Percentiles rank a stretch among this genome's conserved stretches.
Evolutionary conservation across 192 early-diverging fungal species (phyloP).

Genomic region (Coemansia sp.): DNA sequence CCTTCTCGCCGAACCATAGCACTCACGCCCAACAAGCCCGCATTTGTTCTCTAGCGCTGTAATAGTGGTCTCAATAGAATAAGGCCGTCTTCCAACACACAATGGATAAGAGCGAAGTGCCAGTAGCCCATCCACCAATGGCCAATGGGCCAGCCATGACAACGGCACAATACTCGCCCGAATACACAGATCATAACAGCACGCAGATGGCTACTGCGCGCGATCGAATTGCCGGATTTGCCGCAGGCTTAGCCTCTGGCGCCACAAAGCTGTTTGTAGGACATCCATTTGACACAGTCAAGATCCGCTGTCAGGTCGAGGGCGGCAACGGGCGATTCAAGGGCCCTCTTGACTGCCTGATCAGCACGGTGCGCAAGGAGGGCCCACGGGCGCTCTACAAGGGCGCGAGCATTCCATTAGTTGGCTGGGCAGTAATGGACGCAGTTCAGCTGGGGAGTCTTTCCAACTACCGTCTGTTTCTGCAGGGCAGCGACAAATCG

Average conservation of each 20-base stretch:
- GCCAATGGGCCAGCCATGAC: conserved; percentile 1
- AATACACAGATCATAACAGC: not conserved
- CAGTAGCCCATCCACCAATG: conserved; percentile 5
- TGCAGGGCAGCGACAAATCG: conserved; percentile 64
- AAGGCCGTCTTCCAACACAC: not conserved
- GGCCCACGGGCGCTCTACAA: conserved; percentile 83
- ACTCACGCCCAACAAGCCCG: not conserved
- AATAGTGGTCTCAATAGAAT: not conserved
- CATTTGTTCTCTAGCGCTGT: too few species aligned
- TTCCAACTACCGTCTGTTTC: conserved; percentile 73
- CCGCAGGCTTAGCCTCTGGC: conserved; percentile 71
- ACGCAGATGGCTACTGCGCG: conserved; percentile 46
- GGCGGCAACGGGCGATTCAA: conserved; percentile 67
- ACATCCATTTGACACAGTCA: conserved; percentile 84
- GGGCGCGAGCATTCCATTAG: conserved; percentile 86
- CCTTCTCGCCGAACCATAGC: not conserved
- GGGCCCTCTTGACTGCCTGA: conserved; percentile 71
- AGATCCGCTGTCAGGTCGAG: conserved; percentile 78
- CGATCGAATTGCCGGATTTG: conserved; percentile 66
- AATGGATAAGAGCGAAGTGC: conserved; percentile 7
- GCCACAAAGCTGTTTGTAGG: conserved; percentile 77
- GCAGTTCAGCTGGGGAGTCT: conserved; percentile 73
- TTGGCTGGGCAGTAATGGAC: conserved; percentile 93
- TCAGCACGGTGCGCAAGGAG: conserved; percentile 66
- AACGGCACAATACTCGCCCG: conserved; percentile 1